Percentiles rank a stretch among this genome's conserved stretches.
These are phyloP conservation scores for Lipomyces orientalis DNA, from an alignment of 805 yeast species.

Conservation along the genomic window DNA sequence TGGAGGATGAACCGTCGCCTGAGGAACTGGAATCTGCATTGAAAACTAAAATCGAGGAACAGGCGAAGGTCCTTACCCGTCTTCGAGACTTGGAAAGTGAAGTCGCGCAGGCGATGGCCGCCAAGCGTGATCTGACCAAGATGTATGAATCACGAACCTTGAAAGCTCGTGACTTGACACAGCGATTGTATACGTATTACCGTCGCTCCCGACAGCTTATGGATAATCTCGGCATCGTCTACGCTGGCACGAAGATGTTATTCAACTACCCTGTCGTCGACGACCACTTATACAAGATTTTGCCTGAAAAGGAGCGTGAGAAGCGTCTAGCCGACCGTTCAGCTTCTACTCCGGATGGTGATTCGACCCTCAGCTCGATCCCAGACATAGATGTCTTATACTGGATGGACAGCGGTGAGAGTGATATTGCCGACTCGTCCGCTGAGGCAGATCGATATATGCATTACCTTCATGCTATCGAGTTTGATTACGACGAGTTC, in stretches of 20 bases:
- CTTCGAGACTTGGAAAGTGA: slow-evolving; percentile 17
- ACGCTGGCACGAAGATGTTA: slow-evolving; percentile 18
- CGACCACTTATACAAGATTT: slow-evolving; percentile 28
- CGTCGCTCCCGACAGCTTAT: slow-evolving; percentile 37
- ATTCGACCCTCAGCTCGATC: slow-evolving; percentile 16
- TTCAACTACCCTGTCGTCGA: slow-evolving; percentile 17
- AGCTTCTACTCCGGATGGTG: slow-evolving; percentile 12
- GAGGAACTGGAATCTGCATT: slow-evolving; percentile 15
- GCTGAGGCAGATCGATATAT: slow-evolving; percentile 26
- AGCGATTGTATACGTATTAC: slow-evolving; percentile 46
- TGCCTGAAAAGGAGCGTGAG: slow-evolving; percentile 30
- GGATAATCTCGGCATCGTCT: slow-evolving; percentile 24
- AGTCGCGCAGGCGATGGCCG: slow-evolving; percentile 6
- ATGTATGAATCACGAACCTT: slow-evolving; percentile 30
- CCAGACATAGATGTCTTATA: slow-evolving; percentile 43
- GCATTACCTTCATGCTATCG: slow-evolving; percentile 38
- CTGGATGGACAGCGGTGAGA: slow-evolving; percentile 54
- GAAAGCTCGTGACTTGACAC: slow-evolving; percentile 54
- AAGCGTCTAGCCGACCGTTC: slow-evolving; percentile 14
- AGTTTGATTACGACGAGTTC: slow-evolving; percentile 48
- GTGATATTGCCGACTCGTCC: slow-evolving; percentile 29
- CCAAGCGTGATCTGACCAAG: slow-evolving; percentile 5
- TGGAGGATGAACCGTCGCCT: slow-evolving; percentile 4
- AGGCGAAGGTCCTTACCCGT: background rate
- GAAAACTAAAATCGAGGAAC: background rate